Conservation (phyloP, 345 rosid species). For the Corchorus olitorius region DNA sequence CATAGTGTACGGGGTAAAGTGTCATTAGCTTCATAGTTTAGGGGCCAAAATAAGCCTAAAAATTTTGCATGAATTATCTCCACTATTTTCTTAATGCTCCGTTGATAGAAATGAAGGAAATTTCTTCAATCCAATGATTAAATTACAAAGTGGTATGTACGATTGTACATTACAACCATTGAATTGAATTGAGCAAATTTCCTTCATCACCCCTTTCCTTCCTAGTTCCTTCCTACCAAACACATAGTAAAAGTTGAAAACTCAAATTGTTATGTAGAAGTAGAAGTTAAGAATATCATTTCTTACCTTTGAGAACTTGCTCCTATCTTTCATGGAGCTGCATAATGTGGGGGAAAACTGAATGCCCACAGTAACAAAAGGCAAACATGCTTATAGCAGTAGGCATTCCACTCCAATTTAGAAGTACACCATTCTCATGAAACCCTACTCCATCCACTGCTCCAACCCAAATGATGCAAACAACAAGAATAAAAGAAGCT, state of each 20-base stretch:
- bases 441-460: conserved; percentile 60
- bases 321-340: conserved; percentile 75
- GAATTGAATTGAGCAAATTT: no score
- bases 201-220: not conserved
- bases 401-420: conserved; percentile 54
- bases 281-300: not conserved
- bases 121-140: no score
- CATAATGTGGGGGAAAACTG: conserved; percentile 68
- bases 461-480: conserved; percentile 61
- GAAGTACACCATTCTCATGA: conserved; percentile 38
- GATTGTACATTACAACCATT: no score
- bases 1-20: no score
- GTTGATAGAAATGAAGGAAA: no score
- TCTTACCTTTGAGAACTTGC: conserved; percentile 57
- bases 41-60: no score
- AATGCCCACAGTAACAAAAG: conserved; percentile 68
- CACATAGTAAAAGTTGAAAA: not conserved
- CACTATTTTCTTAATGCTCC: no score
- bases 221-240: not conserved
- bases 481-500: conserved; percentile 51
- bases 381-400: conserved; percentile 53
- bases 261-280: not conserved
- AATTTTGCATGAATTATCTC: no score
- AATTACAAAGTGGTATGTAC: no score
- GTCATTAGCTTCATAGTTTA: no score